Base-by-base conservation (phyloP, 2,329 filamentous ascomycete species). In the Colletotrichum sp. region DNA sequence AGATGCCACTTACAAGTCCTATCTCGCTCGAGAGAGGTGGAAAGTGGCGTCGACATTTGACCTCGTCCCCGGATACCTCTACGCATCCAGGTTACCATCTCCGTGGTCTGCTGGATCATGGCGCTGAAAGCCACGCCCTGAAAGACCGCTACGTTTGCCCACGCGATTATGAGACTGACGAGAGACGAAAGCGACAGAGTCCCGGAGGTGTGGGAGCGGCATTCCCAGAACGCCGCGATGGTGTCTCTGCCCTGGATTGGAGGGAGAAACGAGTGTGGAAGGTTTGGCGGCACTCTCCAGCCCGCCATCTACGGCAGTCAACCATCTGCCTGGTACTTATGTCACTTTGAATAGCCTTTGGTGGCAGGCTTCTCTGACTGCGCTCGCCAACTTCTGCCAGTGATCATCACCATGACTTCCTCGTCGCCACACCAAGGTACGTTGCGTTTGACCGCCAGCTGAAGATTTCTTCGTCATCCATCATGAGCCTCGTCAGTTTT, bases 401-500 rank as follows among this genome's bases (percentile, higher is more conserved):
- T 24, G 21, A n/a, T 39, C 59, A 69, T 69, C 63, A 49, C n/a
- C 52, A 26, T 67, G 18, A n/a, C 36, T 39, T 24, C 49, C 15
- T 49, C 59, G 39, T 52, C 18, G 66, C 75, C 75, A 65, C 65
- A 15, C 28, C 28, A 24, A 65, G 63, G 69, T 32, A 76, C n/a
- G 44, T 68, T 60, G 49, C 39, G 8, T 32, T 72, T 73, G 73
- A 57, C 69, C 57, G 64, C 73, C 62, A 26, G 34, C 49, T 62
- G 62, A 52, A 39, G 32, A 24, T 62, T 66, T 75, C 71, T 70
- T 75, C 62, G 59, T 76, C 71, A 76, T 76, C 67, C 71, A 59
- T 68, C 62, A 30, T 62, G 71, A 76, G 71, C 65, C 75, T 75
- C 62, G 75, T 75, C 75, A 66, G 36, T 55, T 71, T 76, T 70